Conservation (phyloP, 2,329 filamentous ascomycete genomes). For the Ambrosiella beaveri region DNA sequence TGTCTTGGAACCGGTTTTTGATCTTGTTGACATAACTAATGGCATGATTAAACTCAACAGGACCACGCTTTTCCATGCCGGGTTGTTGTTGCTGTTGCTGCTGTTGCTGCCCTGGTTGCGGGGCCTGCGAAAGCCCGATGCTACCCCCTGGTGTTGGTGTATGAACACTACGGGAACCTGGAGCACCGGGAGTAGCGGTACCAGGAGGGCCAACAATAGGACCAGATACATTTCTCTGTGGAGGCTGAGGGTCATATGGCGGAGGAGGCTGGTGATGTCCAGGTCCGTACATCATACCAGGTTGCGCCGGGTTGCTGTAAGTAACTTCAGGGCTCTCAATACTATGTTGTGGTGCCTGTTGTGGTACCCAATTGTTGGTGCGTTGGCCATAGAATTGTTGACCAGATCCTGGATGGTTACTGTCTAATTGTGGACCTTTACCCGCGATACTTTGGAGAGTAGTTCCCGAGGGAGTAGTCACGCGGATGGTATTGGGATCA, state of each 20-base stretch:
- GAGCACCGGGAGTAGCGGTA: slow-evolving; percentile 19
- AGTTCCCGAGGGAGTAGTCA: slow-evolving; percentile 95
- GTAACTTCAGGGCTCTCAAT: slow-evolving; percentile 44
- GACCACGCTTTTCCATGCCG: slow-evolving; percentile 68
- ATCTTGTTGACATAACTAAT: slow-evolving; percentile 99
- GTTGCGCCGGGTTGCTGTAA: slow-evolving; percentile 40
- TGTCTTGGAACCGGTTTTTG: slow-evolving; percentile 95
- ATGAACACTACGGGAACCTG: slow-evolving; percentile 34
- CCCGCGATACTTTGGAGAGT: slow-evolving; percentile 73
- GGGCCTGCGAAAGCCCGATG: slow-evolving; percentile 44
- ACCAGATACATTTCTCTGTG: slow-evolving; percentile 16
- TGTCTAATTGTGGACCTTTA: slow-evolving; percentile 27
- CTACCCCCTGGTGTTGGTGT: slow-evolving; percentile 41
- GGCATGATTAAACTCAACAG: slow-evolving; percentile 96
- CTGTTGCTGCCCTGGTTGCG: slow-evolving; percentile 22
- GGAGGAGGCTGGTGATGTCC: slow-evolving; percentile 13
- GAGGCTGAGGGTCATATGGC: slow-evolving; percentile 19
- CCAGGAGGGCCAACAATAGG: slow-evolving; percentile 12
- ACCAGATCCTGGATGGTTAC: slow-evolving; percentile 23
- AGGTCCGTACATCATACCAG: slow-evolving; percentile 28
- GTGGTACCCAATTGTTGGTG: slow-evolving; percentile 35
- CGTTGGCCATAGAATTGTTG: slow-evolving; percentile 31
- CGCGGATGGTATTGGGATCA: slow-evolving; percentile 87
- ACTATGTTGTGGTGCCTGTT: slow-evolving; percentile 27
- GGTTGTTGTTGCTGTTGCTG: slow-evolving; percentile 23